Evolutionary conservation across 768 basidiomycete species (phyloP).

Genomic region (Sutorius australiensis): DNA sequence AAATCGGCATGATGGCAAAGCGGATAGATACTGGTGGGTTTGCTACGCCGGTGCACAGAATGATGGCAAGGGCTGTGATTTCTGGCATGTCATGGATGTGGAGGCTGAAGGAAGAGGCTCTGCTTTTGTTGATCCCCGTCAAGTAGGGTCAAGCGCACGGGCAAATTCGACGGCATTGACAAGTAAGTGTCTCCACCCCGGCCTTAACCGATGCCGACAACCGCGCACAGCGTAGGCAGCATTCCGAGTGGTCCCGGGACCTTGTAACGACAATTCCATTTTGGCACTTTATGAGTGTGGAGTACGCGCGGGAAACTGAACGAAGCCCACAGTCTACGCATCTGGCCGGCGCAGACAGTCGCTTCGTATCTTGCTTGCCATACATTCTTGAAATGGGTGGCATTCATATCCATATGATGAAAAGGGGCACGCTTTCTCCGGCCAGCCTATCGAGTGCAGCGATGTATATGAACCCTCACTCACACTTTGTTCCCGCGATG

Average conservation of each 20-base stretch:
- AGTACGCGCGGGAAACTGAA: neutral
- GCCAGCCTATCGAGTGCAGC: neutral
- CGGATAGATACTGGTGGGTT: conserved; percentile 67
- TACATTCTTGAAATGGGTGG: neutral
- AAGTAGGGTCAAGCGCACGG: neutral
- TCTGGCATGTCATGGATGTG: conserved; percentile 74
- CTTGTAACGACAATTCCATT: neutral
- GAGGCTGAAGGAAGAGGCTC: conserved; percentile 61
- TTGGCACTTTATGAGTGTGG: neutral
- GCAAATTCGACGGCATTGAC: neutral
- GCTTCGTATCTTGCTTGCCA: neutral
- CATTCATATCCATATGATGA: neutral
- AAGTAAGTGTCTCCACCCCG: conserved; percentile 1
- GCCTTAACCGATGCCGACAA: neutral
- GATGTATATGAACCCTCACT: neutral
- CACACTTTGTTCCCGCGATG: neutral
- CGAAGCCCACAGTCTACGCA: too few relatives aligned
- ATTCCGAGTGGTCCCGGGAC: neutral
- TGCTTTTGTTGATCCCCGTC: conserved; percentile 26
- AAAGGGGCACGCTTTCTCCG: neutral
- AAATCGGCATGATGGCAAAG: conserved; percentile 50
- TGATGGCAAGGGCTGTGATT: conserved; percentile 76
- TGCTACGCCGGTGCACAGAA: conserved; percentile 81
- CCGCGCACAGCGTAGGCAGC: neutral
- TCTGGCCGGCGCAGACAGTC: neutral